Percentiles rank a stretch among this genome's conserved stretches.
Evolutionary conservation across 805 yeast species (phyloP).

Genomic region (Kodamaea kaohsiungensis): DNA sequence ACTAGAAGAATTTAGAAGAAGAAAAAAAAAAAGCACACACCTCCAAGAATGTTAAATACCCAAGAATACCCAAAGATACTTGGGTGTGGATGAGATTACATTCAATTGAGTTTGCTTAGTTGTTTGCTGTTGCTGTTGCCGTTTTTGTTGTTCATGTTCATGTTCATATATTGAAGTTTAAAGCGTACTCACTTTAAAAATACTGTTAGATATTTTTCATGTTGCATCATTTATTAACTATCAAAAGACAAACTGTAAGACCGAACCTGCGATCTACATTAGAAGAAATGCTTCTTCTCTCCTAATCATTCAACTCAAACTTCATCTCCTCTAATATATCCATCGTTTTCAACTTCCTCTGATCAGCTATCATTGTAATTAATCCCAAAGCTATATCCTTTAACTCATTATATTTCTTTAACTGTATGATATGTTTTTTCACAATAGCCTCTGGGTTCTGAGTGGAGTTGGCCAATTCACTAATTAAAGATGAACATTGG

Average conservation of each 20-base stretch:
- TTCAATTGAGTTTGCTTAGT: too few relatives aligned
- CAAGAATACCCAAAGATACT: too few relatives aligned
- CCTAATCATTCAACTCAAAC: slow-evolving; percentile 1
- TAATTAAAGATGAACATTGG: slow-evolving; percentile 32
- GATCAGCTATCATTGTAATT: slow-evolving; percentile 61
- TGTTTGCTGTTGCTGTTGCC: too few relatives aligned
- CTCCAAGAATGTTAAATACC: too few relatives aligned
- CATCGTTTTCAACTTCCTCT: slow-evolving; percentile 45
- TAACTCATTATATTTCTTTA: slow-evolving; percentile 62
- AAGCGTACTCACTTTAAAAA: too few relatives aligned
- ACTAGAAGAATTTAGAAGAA: too few relatives aligned
- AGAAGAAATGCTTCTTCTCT: background rate
- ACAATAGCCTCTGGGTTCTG: slow-evolving; percentile 47
- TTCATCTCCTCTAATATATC: slow-evolving; percentile 32
- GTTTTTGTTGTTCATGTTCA: too few relatives aligned
- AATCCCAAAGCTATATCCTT: slow-evolving; percentile 61
- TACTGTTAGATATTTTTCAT: background rate
- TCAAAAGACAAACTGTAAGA: background rate
- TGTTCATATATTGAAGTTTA: too few relatives aligned
- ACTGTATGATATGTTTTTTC: slow-evolving; percentile 50
- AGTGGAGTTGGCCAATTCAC: slow-evolving; percentile 28
- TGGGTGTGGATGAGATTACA: too few relatives aligned
- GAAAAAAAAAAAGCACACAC: too few relatives aligned
- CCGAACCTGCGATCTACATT: background rate
- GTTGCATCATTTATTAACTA: background rate